Base-by-base conservation (phyloP, 169 alveolate genomes). In the Cryptosporidium andersoni region DNA sequence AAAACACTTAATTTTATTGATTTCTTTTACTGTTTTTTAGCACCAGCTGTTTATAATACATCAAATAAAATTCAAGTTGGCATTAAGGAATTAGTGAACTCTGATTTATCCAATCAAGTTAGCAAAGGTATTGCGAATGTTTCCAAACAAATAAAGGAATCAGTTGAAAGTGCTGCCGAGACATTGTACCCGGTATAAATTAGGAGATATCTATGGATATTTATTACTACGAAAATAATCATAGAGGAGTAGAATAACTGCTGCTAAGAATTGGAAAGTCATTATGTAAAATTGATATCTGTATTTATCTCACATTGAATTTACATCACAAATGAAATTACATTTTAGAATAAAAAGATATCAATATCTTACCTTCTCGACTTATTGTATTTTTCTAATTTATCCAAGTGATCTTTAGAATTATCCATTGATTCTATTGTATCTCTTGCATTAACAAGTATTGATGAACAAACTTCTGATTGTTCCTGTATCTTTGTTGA, bases 401-500 rank as follows among this genome's bases (percentile, higher is more conserved):
- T 42, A 8, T 74, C 64, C 1, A 74, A 14, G 49, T 74, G 62
- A 58, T 39, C 48, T 39, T 55, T 60, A 0, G 85, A 74, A 1
- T 56, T 68, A 25, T 60, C 74, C 36, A 74, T 8, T 48, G 55
- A n/a, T 4, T 74, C 85, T 2, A 74, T 64, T 11, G 85, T 68
- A 9, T 74, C 85, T 11, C 40, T 53, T 6, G 85, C 85, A 36
- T 62, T 55, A 25, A 36, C 8, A 11, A 58, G 48, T 42, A 74
- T 74, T 11, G 67, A 47, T 6, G 67, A 36, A 9, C 85, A 74
- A 2, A 74, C 60, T 9, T 74, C 85, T 25, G 85, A 74, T 16
- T 74, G 85, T 4, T 74, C 74, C 12, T 74, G 85, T 9, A 74
- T 74, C 8, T 74, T 74, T 36, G 74, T 55, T 8, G 85, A 74